Evolutionary conservation across 2,329 filamentous ascomycete genomes (phyloP), one percentile per base, ranked within the genome.

Genomic region (Purpureocillium takamizusanense): DNA sequence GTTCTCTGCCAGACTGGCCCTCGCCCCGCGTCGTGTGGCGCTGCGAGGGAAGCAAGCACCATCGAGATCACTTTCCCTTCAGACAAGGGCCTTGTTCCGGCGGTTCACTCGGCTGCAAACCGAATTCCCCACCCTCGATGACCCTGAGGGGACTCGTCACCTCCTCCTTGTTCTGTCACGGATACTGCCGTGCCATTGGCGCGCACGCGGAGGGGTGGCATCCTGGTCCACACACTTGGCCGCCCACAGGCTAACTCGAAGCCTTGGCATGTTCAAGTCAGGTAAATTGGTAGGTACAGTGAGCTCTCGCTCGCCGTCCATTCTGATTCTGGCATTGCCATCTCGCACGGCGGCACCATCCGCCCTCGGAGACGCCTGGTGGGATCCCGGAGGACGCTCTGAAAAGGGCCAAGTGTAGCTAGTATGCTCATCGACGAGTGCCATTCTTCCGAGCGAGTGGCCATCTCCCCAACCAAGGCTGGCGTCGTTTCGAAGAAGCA

Each of bases 101-200:
- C 56, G 54, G 52, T 56, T 60, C 51, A 52, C 50, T 61, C 61
- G 61, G 61, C 57, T 61, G 51, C 48, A 58, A 53, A 51, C 57
- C 54, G 52, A 60, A 45, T 36, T 41, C 49, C 47, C 54, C 57
- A 59, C 55, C 47, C 27, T 33, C 27, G 9, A 25, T 28, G 17
- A 16, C 34, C 32, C 15, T 28, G 27, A 25, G 23, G 47, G 48
- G 50, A 55, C 47, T 57, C 55, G 51, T 58, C 54, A 57, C 53
- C 39, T 49, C 46, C 51, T 46, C 47, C 48, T 49, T 50, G 45
- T 7, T 31, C 14, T 13, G 45, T 43, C 36, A 42, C 51, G 53
- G 51, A 59, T 60, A 52, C 52, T 53, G 51, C 52, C 49, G 53
- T 53, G 46, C 48, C 50, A 55, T 60, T 57, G 54, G 55, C 50